A percentile compares a stretch with the other conserved stretches of the same genome.
Conservation (phyloP, 2,329 filamentous ascomycete species). For the Trichoderma lentiforme region DNA sequence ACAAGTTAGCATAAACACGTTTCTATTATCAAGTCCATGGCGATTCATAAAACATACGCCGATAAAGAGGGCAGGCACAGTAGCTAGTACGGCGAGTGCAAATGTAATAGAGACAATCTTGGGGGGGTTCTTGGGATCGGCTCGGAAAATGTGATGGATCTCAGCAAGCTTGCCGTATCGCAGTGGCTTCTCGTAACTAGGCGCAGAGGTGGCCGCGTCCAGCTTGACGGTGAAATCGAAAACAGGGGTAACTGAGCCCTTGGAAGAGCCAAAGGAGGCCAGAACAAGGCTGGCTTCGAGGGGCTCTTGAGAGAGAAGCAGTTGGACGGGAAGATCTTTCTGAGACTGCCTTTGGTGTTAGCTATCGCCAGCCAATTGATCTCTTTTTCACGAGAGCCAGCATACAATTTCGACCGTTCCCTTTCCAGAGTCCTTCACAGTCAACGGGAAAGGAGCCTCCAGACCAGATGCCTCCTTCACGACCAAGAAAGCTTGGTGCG, state of each 20-base stretch:
- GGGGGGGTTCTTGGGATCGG: constrained; percentile 76
- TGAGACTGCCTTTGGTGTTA: constrained; percentile 60
- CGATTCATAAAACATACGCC: constrained; percentile 45
- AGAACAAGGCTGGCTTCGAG: constrained; percentile 80
- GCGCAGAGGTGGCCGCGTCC: constrained; percentile 59
- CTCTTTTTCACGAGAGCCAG: constrained; percentile 19
- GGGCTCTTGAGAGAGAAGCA: constrained; percentile 64
- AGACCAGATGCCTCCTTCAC: constrained; percentile 75
- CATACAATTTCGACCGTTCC: constrained; percentile 79
- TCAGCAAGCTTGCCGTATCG: constrained; percentile 81
- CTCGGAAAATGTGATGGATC: constrained; percentile 87
- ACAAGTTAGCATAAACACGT: constrained; percentile 23
- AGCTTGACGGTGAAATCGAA: constrained; percentile 70
- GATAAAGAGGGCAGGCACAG: constrained; percentile 70
- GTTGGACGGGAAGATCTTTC: constrained; percentile 82
- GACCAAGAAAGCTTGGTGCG: constrained; percentile 91
- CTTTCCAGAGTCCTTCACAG: constrained; percentile 83
- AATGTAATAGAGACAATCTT: constrained; percentile 78
- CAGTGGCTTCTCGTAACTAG: constrained; percentile 62
- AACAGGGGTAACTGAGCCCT: constrained; percentile 62
- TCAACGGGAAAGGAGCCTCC: constrained; percentile 82
- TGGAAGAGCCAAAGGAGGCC: constrained; percentile 76
- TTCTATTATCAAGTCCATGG: neutral
- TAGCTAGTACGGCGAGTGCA: constrained; percentile 65
- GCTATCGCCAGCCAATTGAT: constrained; percentile 16